Percentiles rank a stretch among this genome's conserved stretches.
These are phyloP conservation scores for Linnemannia schmuckeri DNA, from an alignment of 192 early-diverging fungal species.

Conservation along the genomic window DNA sequence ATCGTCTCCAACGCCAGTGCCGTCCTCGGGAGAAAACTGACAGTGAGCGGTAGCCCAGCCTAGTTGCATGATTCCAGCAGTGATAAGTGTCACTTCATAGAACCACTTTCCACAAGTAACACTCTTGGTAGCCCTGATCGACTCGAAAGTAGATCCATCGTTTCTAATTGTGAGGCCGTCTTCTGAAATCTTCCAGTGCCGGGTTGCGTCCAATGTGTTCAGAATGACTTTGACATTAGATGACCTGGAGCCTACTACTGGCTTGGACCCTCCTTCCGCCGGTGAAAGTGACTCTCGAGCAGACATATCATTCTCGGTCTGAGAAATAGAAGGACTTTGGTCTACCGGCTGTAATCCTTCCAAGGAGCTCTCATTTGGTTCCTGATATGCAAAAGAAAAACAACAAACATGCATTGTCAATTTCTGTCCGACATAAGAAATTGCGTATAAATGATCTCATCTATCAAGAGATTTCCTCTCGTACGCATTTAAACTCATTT, in stretches of 20 bases:
- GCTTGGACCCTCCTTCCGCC: neutral
- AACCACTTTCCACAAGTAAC: slow-evolving; percentile 75
- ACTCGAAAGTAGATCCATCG: slow-evolving; percentile 85
- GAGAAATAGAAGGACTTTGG: neutral
- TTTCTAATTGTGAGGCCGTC: slow-evolving; percentile 76
- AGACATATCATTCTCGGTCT: slow-evolving; percentile 21
- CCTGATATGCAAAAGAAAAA: neutral
- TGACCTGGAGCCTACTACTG: neutral
- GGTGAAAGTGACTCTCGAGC: slow-evolving; percentile 8
- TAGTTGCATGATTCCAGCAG: slow-evolving; percentile 84
- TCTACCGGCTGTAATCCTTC: neutral
- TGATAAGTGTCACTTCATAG: slow-evolving; percentile 77
- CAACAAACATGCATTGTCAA: neutral
- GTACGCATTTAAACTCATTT: neutral
- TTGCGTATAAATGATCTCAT: neutral
- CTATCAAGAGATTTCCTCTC: neutral
- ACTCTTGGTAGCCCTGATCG: slow-evolving; percentile 66
- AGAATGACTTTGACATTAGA: slow-evolving; percentile 61
- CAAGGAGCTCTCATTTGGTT: slow-evolving; percentile 5
- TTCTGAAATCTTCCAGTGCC: slow-evolving; percentile 66
- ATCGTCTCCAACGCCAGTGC: slow-evolving; percentile 80
- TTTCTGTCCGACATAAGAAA: neutral
- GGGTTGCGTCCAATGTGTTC: slow-evolving; percentile 68
- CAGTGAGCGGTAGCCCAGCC: slow-evolving; percentile 80
- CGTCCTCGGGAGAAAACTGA: slow-evolving; percentile 81